These are phyloP conservation scores for Pontederia paniculata DNA, from an alignment of 176 grass and related monocot genomes.

Conservation along the genomic window DNA sequence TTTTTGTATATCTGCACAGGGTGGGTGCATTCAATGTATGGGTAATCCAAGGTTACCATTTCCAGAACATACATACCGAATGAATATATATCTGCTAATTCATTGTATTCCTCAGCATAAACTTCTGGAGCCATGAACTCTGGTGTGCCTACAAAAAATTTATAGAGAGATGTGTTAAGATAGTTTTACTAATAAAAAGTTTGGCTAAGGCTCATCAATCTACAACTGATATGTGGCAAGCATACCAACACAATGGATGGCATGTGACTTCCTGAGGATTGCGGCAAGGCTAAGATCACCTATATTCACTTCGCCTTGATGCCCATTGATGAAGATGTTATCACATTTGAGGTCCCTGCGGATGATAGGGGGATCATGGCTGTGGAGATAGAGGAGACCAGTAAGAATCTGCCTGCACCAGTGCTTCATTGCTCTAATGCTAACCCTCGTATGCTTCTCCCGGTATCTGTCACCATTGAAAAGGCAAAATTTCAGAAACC, in stretches of 20 bases:
- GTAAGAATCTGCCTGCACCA: no score
- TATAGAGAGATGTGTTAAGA: not conserved
- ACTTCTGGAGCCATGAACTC: no score
- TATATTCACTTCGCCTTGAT: constrained; percentile 26
- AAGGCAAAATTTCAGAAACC: no score
- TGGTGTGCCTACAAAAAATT: constrained; percentile 13
- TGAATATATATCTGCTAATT: constrained; percentile 31
- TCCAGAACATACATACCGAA: constrained; percentile 32
- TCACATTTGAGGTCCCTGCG: constrained; percentile 30
- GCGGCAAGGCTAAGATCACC: constrained; percentile 29
- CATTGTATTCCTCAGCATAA: constrained; percentile 29
- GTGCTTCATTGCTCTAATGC: no score
- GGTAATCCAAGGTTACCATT: constrained; percentile 27
- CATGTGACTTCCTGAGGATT: no score
- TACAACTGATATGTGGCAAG: no score
- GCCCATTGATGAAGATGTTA: constrained; percentile 27
- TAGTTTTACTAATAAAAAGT: not conserved
- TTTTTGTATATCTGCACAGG: constrained; percentile 28
- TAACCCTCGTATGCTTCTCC: no score
- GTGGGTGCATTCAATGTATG: constrained; percentile 26
- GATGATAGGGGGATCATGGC: no score
- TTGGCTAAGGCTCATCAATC: not conserved
- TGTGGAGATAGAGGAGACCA: no score
- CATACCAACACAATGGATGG: no score
- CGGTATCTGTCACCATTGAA: no score